These are phyloP conservation scores for Boletales sp. DNA, from an alignment of 768 basidiomycete genomes.

Conservation along the genomic window DNA sequence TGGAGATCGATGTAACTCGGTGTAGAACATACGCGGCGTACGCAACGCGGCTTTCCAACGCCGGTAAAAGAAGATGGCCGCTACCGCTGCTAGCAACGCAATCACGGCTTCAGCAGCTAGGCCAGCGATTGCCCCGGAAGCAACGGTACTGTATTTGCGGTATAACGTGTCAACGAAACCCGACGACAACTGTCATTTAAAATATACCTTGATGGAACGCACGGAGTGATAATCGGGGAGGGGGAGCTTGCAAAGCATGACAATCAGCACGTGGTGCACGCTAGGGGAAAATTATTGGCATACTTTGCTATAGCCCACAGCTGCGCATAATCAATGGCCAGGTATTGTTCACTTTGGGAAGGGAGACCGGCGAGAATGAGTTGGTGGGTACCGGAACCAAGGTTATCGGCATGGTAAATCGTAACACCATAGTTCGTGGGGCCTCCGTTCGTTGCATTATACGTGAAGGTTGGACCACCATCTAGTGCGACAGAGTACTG, in stretches of 20 bases:
- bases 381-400: conserved; percentile 37
- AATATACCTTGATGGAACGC: conserved; percentile 12
- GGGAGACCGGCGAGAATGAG: conserved; percentile 33
- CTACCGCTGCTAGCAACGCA: conserved; percentile 11
- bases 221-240: neutral
- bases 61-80: conserved; percentile 24
- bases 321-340: conserved; percentile 34
- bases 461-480: conserved; percentile 17
- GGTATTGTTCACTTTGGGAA: conserved; percentile 9
- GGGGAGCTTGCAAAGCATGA: no score
- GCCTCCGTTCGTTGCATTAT: conserved; percentile 17
- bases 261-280: neutral
- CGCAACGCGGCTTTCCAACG: conserved; percentile 26
- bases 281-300: neutral
- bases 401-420: conserved; percentile 35
- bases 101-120: conserved; percentile 13
- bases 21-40: conserved; percentile 3
- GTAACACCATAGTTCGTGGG: conserved; percentile 27
- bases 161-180: no score
- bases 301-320: conserved; percentile 18
- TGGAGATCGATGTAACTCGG: conserved; percentile 8
- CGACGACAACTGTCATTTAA: neutral
- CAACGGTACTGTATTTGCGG: neutral
- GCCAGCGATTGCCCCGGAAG: conserved; percentile 20
- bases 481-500: conserved; percentile 37